Base-by-base conservation (phyloP, 164 flowering plant species). In the Nelumbo lutea region DNA sequence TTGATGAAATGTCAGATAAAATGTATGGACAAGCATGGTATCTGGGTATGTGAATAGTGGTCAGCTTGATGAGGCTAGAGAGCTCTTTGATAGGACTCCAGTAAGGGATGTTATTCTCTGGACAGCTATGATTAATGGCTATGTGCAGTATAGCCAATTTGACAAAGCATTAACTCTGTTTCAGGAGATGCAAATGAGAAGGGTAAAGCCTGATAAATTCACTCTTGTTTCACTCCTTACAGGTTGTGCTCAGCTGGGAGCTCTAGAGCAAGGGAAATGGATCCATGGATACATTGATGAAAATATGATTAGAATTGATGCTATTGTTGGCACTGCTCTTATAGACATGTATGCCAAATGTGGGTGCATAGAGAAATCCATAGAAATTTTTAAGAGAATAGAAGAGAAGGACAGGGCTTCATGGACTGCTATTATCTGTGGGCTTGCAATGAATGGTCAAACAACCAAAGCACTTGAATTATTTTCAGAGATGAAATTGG, bases 391-490 rank as follows among this genome's bases (percentile, higher is more conserved):
- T 70, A 11, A 68, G 62, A 72, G 72, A 39, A 68, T 83, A 52
- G 75, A 46, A 46, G 48, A 46, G 48, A 46, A 7, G 7, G 77
- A 62, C 77, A 80, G 55, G 86, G 83, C 96, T 27, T 75, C 82
- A 40, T 91, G 96, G 96, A 90, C 90, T 45, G 83, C 96, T 48
- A 73, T 87, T 63, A 84, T 92, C 47, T 81, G 88, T 59, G 92
- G 87, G 15, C 92, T 87, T 69, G 92, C 94, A 39, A 77, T 83
- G 83, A 87, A 90, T 83, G 94, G 96, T 45, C 73, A 79, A 70
- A 71, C 87, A 58, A 59, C 69, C 42, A 76, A 78, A 73, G 92
- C 48, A 7, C 48, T 46, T 46, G 48, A 46, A 7, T 46, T 46
- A 7, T 46, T 46, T 46, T 46, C 48, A 4, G 48, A 46, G 48